Evolutionary conservation across 805 yeast genomes (phyloP), one percentile per base, ranked within the genome.

Genomic region (Kuraishia molischiana): DNA sequence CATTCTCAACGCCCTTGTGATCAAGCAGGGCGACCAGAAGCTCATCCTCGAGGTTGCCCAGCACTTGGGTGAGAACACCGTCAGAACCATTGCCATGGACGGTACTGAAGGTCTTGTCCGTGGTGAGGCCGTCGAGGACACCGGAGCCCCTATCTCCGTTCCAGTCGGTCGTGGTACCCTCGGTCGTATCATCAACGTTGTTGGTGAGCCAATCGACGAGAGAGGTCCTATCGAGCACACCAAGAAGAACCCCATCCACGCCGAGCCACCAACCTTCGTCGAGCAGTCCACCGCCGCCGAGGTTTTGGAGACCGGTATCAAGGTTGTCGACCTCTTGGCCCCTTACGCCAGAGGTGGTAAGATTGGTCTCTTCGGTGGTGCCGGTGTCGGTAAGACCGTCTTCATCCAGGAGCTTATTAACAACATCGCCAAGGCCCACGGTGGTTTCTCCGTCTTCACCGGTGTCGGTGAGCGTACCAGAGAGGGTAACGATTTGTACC

Each of bases 401-500:
- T 90, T 90, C 75, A 90, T 90, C 74, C 98, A 90, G 79, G 98
- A 90, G 77, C 80, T 90, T 76, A 90, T 90, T 71, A 90, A 92
- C 89, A 90, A 90, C 80, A 92, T 90, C 64, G 98, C 98, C 67
- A 92, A 90, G 79, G 97, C 98, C 62, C 97, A 90, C 71, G 98
- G 97, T 86, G 97, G 97, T 84, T 90, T 90, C 95, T 90, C 97
- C 42, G 97, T 90, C 54, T 90, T 90, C 83, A 84, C 96, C 61
- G 98, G 98, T 87, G 98, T 90, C 72, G 98, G 98, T 81, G 98
- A 92, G 78, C 85, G 98, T 77, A 90, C 98, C 77, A 92, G 98
- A 85, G 98, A 90, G 78, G 98, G 98, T 86, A 92, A 90, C 79
- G 98, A 90, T 82, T 81, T 90, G 71, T 90, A 90, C 95, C 94